These are phyloP conservation scores for Fremontodendron californicum DNA, from an alignment of 345 rosid species.

Conservation along the genomic window DNA sequence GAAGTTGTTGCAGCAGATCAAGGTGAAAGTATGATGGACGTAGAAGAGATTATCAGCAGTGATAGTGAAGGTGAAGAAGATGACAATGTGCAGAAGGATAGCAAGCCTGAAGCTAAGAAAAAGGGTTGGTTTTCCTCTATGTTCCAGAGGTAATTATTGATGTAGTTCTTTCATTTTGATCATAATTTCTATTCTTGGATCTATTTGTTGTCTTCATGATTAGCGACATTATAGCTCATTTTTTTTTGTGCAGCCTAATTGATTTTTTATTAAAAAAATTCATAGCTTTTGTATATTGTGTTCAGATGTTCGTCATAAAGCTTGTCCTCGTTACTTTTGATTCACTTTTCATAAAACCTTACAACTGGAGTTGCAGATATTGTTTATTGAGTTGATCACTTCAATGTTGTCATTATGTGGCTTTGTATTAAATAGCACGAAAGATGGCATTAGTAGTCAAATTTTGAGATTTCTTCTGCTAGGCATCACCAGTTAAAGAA, in stretches of 20 bases:
- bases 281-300: not conserved
- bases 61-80: conserved; percentile 83
- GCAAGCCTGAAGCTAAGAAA: conserved; percentile 69
- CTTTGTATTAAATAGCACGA: not conserved
- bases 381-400: not conserved
- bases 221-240: not conserved
- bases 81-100: conserved; percentile 53
- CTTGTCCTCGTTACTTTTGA: not conserved
- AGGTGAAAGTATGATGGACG: conserved; percentile 99
- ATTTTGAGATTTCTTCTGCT: not conserved
- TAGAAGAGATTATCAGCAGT: conserved; percentile 82
- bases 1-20: conserved; percentile 72
- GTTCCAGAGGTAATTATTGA: conserved; percentile 72
- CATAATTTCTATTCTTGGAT: not conserved
- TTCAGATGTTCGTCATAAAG: not conserved
- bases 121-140: conserved; percentile 96
- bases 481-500: not conserved
- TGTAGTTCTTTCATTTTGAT: not conserved
- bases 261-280: not conserved
- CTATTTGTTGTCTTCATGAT: not conserved
- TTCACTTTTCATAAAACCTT: not conserved
- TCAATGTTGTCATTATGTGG: not conserved
- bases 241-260: not conserved
- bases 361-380: not conserved
- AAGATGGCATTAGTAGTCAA: not conserved